Percentiles rank a stretch among this genome's conserved stretches.
Evolutionary conservation across 306 rosid genomes (phyloP).

Genomic region (Neltuma alba): DNA sequence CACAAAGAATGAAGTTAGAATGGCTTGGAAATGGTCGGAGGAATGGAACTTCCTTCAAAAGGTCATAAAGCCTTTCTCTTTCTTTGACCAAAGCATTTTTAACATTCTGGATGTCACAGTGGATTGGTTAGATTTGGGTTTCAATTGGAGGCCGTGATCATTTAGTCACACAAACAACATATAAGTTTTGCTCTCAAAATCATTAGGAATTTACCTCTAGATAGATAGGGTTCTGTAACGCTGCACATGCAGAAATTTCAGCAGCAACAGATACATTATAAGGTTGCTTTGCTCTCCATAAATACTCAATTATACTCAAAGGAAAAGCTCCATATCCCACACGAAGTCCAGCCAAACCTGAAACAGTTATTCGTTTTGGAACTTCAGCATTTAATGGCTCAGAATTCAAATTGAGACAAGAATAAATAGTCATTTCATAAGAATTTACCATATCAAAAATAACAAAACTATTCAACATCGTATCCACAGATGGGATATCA

Average conservation of each 20-base stretch:
- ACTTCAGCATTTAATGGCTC: conserved; percentile 16
- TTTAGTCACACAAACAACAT: conserved; percentile 3
- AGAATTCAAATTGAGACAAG: conserved; percentile 1
- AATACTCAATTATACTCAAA: conserved; percentile 76
- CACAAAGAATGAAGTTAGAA: conserved; percentile 95
- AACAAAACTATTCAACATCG: not conserved
- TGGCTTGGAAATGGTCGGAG: conserved; percentile 84
- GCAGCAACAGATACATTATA: conserved; percentile 97
- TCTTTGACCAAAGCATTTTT: conserved; percentile 81
- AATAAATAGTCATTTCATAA: conserved; percentile 12
- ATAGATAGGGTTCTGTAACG: conserved; percentile 82
- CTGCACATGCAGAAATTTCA: conserved; percentile 93
- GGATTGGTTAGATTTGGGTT: conserved; percentile 38
- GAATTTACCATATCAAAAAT: not conserved
- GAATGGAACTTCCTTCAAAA: conserved; percentile 73
- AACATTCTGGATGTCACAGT: conserved; percentile 61
- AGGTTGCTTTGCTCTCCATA: conserved; percentile 99
- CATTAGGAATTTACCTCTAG: conserved; percentile 61
- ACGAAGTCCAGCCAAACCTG: conserved; percentile 99
- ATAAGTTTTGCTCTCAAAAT: not conserved
- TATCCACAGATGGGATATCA: not conserved
- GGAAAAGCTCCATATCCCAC: conserved; percentile 99
- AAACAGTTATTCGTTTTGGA: conserved; percentile 27
- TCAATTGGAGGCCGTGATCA: not conserved
- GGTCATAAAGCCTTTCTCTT: conserved; percentile 72